Evolutionary conservation across 495 filamentous ascomycete genomes (phyloP).

Genomic region (Evernia prunastri): DNA sequence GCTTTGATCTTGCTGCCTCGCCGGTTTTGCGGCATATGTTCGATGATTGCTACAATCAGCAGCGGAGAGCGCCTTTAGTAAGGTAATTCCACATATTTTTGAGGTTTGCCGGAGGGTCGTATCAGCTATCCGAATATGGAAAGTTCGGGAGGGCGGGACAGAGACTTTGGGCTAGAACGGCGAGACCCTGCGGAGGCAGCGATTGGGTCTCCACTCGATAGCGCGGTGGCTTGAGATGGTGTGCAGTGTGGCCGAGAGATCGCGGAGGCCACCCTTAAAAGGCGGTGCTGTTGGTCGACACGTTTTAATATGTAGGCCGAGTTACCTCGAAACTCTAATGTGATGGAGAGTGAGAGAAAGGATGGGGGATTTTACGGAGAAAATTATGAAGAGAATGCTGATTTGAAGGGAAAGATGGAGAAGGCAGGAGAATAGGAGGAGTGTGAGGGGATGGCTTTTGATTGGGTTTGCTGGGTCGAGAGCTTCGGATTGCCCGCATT

Average conservation of each 20-base stretch:
- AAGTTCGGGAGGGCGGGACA: not conserved
- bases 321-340: not conserved
- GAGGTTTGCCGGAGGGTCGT: not conserved
- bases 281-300: not conserved
- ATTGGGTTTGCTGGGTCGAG: conserved; percentile 10
- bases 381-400: not conserved
- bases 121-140: not conserved
- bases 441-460: not conserved
- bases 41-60: not conserved
- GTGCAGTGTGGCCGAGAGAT: conserved; percentile 12
- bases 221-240: conserved; percentile 18
- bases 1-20: not conserved
- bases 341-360: not conserved
- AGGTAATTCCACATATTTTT: not conserved
- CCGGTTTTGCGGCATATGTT: not conserved
- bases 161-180: not conserved
- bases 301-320: not conserved
- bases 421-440: not conserved
- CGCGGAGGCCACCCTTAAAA: conserved; percentile 12
- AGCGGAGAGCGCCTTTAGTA: not conserved
- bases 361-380: not conserved
- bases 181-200: not conserved
- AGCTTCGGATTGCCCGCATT: conserved; percentile 11
- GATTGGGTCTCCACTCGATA: conserved; percentile 8
- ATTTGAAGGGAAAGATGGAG: not conserved